phyloP scores from a whole-genome alignment of 2,329 filamentous ascomycete genomes.

The Diaporthe australafricana region DNA sequence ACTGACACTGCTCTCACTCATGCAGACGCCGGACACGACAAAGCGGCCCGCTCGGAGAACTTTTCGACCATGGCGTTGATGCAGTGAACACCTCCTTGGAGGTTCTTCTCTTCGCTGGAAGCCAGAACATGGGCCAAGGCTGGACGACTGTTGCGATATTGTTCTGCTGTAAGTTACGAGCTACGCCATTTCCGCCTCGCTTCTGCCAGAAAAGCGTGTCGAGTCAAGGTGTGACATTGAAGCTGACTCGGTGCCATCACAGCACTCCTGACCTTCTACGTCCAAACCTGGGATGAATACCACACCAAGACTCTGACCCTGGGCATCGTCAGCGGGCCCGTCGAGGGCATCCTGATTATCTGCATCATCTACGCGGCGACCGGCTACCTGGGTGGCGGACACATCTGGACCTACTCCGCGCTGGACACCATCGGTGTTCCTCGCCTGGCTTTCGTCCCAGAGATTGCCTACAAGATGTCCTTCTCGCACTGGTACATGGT shows the following conservation, averaged over 20 bases:
- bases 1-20: constrained; percentile 33
- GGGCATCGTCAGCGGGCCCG: constrained; percentile 91
- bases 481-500: constrained; percentile 95
- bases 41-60: constrained; percentile 91
- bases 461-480: constrained; percentile 79
- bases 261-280: constrained; percentile 95
- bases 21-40: constrained; percentile 85
- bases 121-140: constrained; percentile 92
- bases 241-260: constrained; percentile 12
- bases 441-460: constrained; percentile 72
- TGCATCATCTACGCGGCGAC: constrained; percentile 86
- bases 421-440: constrained; percentile 78
- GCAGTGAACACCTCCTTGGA: constrained; percentile 96
- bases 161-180: constrained; percentile 76
- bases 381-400: constrained; percentile 85
- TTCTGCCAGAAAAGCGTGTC: constrained; percentile 19
- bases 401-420: constrained; percentile 92
- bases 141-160: constrained; percentile 89
- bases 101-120: constrained; percentile 89
- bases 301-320: constrained; percentile 96
- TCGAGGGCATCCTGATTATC: constrained; percentile 91
- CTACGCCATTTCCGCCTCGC: not conserved
- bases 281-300: constrained; percentile 99
- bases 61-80: constrained; percentile 98
- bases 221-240: not conserved